Evolutionary conservation across 1,139 yeast genomes (phyloP), one percentile per base, ranked within the genome.

Genomic region (Magnusiomyces suaveolens): DNA sequence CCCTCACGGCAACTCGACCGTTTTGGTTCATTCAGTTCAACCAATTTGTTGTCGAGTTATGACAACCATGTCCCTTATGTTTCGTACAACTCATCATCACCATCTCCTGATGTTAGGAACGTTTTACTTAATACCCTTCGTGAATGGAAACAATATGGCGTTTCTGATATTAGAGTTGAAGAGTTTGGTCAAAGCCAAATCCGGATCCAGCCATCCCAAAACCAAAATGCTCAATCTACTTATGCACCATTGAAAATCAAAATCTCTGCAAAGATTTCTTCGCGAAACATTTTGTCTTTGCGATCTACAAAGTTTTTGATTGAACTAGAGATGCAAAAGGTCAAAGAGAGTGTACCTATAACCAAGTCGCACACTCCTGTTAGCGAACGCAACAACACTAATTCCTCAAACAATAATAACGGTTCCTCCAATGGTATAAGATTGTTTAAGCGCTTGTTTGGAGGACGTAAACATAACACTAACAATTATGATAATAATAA

Each of bases 61-160:
- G 16, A 18, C n/a, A 41, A 4, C 4, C 24, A 18, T 21, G 4
- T n/a, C 8, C 25, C 25, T 4, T 20, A 18, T 16, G 20, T 25
- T 20, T 20, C 44, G 4, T 41, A 41, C n/a, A 20, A 24, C 12
- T 41, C 44, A 20, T 3, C 44, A 20, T 8, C 25, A 4, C 16
- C 44, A 41, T 41, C 44, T 3, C 44, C 44, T 6, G 8, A 24
- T 3, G 25, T 41, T 41, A 24, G 44, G 25, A 8, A 21, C n/a
- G 25, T 41, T n/a, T 21, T 41, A 20, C 44, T 68, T 39, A 67
- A 64, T 43, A 61, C 68, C 18, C 61, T 71, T 46, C 60, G 60
- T 43, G 69, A 63, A 26, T 71, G 74, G 74, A 60, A 63, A 50
- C 62, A 65, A 57, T 69, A 67, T 48, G 74, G 74, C 3, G 64